Evolutionary conservation across 805 yeast species (phyloP), one percentile per base, ranked within the genome.

Genomic region (Candida suzukii): DNA sequence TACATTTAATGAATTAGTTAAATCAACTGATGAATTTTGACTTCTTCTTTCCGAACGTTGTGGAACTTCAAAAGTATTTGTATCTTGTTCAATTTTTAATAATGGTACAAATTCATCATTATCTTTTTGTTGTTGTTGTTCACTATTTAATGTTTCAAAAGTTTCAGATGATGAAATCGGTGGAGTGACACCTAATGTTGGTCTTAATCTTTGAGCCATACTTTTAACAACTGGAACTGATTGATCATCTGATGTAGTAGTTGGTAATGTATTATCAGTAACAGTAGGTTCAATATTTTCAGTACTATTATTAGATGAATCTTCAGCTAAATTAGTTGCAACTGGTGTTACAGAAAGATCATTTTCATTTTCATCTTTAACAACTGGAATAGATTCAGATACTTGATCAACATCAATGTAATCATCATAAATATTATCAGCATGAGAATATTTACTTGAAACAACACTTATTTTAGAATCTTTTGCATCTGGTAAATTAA

Each of bases 201-300:
- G 63, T 40, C 77, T 66, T 18, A 73, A 46, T 39, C 70, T 68
- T 42, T 71, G 71, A 5, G 79, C 79, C 71, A 73, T 68, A 26
- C 58, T 52, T 20, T 35, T 44, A 7, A 33, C n/a, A n/a, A n/a
- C 47, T 28, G 41, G 45, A 13, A 32, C 38, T 17, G 43, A 27
- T 20, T 19, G n/a, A 19, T n/a, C 30, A 21, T 33, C 27, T 21
- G 35, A 31, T 19, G 14, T 7, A 10, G 9, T n/a, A n/a, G n/a
- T n/a, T n/a, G n/a, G n/a, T 13, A 19, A 5, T 14, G 36, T 11
- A 14, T 24, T 29, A 16, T 36, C 44, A 28, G 43, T 34, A 2
- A 37, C 36, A 7, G 33, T 40, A 22, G 37, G 35, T 5, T 41
- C 41, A 21, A 29, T 17, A 14, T 42, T 39, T 18, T 40, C 41